Base-by-base conservation (phyloP, 257 asterid genomes). In the Solanum tarapatanum region DNA sequence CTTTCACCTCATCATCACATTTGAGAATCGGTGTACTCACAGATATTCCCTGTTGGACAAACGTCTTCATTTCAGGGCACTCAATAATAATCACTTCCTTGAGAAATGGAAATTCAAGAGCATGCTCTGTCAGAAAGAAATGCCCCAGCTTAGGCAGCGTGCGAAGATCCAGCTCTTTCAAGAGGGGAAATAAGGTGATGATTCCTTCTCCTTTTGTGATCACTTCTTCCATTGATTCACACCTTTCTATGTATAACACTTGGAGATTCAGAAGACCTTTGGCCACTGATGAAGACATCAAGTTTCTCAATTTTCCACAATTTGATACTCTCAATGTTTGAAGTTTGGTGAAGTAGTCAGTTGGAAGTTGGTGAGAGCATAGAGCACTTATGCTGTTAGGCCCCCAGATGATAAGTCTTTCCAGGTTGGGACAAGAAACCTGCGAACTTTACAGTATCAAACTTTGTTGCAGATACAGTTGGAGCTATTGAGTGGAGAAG, bases 211-310 rank as follows among this genome's bases (percentile, higher is more conserved):
- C 62, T 77, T 3, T 3, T 2, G 8, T 24, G 14, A 77, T 77
- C 8, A 77, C 62, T 41, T 77, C 36, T 24, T 77, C 36, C 36
- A 77, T n/a, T 39, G n/a, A 41, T 11, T 3, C 0, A 7, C 62
- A 41, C 0, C 0, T 0, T 1, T 0, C 0, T 41, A 77, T 77
- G 0, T 0, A 0, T 13, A 77, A 4, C 1, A 0, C 0, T 0
- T 3, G 13, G 2, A 77, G 84, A 24, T 77, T 77, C 13, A 41
- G 1, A 41, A 24, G 2, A 77, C 64, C 36, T 77, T 8, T 77
- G 24, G 84, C 62, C 36, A 77, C 14, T 24, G 62, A 77, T 24
- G 36, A 36, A 24, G 36, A 77, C 36, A 77, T 77, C 62, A 77
- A 41, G 36, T 77, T 41, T 77, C 24, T 77, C 84, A 41, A 41